Conservation (phyloP, 805 yeast genomes). For the Kodamaea kakaduensis region DNA sequence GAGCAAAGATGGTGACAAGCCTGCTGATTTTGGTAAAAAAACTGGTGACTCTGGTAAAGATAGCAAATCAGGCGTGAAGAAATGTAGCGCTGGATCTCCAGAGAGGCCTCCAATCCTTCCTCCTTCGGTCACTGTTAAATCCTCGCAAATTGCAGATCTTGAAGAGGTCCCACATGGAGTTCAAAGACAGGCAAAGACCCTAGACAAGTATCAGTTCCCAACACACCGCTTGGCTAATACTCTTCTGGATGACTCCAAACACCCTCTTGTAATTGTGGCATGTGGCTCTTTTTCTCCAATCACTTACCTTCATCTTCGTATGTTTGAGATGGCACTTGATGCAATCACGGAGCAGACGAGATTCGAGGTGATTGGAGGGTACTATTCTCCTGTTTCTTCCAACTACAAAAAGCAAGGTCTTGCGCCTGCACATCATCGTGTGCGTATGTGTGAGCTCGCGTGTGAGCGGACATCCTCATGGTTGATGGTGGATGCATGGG, state of each 20-base stretch:
- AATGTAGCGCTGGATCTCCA: slow-evolving; percentile 3
- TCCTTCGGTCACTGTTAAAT: slow-evolving; percentile 43
- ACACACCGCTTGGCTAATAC: slow-evolving; percentile 74
- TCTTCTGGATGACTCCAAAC: slow-evolving; percentile 68
- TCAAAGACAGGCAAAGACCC: slow-evolving; percentile 73
- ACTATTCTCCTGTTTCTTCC: slow-evolving; percentile 90
- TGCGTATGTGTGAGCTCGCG: slow-evolving; percentile 96
- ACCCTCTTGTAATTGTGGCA: slow-evolving; percentile 91
- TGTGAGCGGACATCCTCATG: slow-evolving; percentile 95
- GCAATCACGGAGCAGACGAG: slow-evolving; percentile 86
- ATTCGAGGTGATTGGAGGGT: slow-evolving; percentile 95
- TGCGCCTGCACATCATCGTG: slow-evolving; percentile 85
- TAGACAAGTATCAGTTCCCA: slow-evolving; percentile 77
- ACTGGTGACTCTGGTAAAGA: slow-evolving; percentile 10
- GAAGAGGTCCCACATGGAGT: slow-evolving; percentile 97
- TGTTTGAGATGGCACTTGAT: slow-evolving; percentile 99
- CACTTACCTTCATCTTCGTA: slow-evolving; percentile 88
- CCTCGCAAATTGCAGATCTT: slow-evolving; percentile 79
- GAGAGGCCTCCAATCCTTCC: slow-evolving; percentile 34
- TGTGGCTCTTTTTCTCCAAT: slow-evolving; percentile 97
- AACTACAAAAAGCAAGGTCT: slow-evolving; percentile 91
- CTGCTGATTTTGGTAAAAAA: too few relatives aligned
- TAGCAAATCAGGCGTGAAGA: background rate
- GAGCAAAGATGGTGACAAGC: slow-evolving; percentile 3
- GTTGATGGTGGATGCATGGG: slow-evolving; percentile 99